Conservation (phyloP, 768 basidiomycete genomes). For the Pisolithus microcarpus region DNA sequence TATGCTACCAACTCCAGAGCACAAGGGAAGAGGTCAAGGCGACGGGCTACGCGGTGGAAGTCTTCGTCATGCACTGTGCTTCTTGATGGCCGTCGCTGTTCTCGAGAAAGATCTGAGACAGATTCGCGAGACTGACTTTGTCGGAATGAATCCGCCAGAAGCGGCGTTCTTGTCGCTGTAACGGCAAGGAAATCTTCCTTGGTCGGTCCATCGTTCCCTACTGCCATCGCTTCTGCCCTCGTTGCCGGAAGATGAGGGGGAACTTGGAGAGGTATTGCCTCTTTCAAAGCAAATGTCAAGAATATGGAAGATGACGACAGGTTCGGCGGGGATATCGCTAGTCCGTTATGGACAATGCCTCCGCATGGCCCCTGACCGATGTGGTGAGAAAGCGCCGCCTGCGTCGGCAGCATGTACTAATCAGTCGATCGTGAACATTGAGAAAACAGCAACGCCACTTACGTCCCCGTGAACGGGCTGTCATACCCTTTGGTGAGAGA, state of each 20-base stretch:
- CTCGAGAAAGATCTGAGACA: constrained; percentile 23
- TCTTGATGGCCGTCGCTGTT: constrained; percentile 28
- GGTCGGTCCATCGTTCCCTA: constrained; percentile 45
- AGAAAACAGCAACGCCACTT: constrained; percentile 16
- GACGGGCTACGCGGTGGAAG: constrained; percentile 29
- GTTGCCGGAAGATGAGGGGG: constrained; percentile 48
- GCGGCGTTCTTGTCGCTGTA: constrained; percentile 36
- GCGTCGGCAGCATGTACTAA: constrained; percentile 10
- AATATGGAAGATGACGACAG: constrained; percentile 42
- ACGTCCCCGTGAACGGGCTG: constrained; percentile 20
- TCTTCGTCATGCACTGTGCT: constrained; percentile 30
- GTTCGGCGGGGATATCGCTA: constrained; percentile 27
- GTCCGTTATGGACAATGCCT: constrained; percentile 16
- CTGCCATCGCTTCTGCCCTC: constrained; percentile 38
- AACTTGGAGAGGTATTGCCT: constrained; percentile 35
- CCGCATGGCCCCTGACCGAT: constrained; percentile 1
- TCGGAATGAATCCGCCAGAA: constrained; percentile 40
- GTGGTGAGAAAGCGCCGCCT: constrained; percentile 1
- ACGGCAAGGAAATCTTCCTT: constrained; percentile 44
- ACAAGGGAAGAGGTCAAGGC: constrained; percentile 9
- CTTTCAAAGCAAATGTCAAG: constrained; percentile 46
- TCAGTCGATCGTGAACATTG: constrained; percentile 15
- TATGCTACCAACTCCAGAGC: constrained; percentile 26
- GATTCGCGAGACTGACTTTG: constrained; percentile 23
- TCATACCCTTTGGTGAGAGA: constrained; percentile 14